Percentiles rank a stretch among this genome's conserved stretches.
Evolutionary conservation across 257 asterid genomes (phyloP).

Genomic region (Solanum pennellii): DNA sequence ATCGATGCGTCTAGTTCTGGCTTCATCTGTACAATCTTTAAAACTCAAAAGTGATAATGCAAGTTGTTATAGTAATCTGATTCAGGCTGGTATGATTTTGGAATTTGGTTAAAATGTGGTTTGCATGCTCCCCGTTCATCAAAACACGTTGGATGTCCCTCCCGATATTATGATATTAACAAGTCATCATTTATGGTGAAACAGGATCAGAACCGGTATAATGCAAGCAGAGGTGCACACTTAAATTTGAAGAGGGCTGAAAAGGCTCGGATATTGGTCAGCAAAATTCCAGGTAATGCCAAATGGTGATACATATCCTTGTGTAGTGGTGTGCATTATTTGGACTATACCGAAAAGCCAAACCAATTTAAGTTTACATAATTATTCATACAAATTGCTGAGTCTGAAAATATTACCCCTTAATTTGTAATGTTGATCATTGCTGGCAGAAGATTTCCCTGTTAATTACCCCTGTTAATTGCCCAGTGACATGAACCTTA

Average conservation of each 20-base stretch:
- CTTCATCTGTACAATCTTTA: background rate
- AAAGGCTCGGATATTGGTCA: slow-evolving; percentile 52
- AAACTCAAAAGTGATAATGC: background rate
- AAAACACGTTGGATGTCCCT: background rate
- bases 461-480: background rate
- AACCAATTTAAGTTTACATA: background rate
- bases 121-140: background rate
- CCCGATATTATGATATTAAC: background rate
- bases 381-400: background rate
- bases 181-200: background rate
- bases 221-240: slow-evolving; percentile 72
- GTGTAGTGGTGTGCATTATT: background rate
- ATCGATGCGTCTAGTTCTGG: background rate
- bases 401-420: background rate
- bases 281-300: slow-evolving; percentile 51
- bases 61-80: background rate
- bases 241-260: slow-evolving; percentile 74
- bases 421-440: background rate
- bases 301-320: background rate
- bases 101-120: background rate
- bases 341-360: background rate
- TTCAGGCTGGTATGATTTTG: background rate
- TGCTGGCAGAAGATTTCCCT: background rate
- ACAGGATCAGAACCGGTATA: slow-evolving; percentile 72
- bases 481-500: background rate